A percentile compares a stretch with the other conserved stretches of the same genome.
Evolutionary conservation across 116 monocot genomes (phyloP).

Genomic region (Phalaenopsis hybrid): DNA sequence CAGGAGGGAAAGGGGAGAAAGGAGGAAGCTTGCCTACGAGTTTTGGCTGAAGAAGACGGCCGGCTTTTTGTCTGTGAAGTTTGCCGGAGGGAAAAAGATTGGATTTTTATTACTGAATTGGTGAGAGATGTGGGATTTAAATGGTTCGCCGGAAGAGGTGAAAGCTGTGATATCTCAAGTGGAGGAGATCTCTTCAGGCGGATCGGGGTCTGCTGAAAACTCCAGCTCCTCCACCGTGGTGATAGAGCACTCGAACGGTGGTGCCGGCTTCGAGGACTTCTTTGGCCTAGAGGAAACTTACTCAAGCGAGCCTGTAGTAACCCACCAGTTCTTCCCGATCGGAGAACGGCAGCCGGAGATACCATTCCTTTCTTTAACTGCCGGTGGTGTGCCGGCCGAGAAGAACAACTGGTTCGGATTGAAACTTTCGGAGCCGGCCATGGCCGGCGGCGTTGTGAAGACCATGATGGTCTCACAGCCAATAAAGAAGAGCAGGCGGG

Average conservation of each 20-base stretch:
- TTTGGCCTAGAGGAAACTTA: constrained; percentile 8
- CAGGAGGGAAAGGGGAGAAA: constrained; percentile 1
- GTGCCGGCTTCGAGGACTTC: background rate
- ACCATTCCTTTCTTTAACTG: background rate
- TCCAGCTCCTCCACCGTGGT: constrained; percentile 18
- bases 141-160: constrained; percentile 10
- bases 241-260: constrained; percentile 18
- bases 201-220: background rate
- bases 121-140: constrained; percentile 21
- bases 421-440: constrained; percentile 12
- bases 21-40: background rate
- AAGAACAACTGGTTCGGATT: constrained; percentile 30
- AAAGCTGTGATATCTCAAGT: background rate
- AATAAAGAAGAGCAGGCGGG: constrained; percentile 74
- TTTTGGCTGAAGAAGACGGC: background rate
- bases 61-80: background rate
- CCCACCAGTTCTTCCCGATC: constrained; percentile 69
- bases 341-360: background rate
- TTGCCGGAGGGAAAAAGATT: background rate
- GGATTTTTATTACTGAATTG: background rate
- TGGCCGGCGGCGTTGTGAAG: background rate
- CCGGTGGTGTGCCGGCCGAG: background rate
- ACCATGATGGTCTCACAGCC: constrained; percentile 28
- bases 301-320: constrained; percentile 16
- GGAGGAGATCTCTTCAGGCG: background rate